Evolutionary conservation across 306 rosid genomes (phyloP), one percentile per base, ranked within the genome.

Genomic region (Gleditsia sinensis): DNA sequence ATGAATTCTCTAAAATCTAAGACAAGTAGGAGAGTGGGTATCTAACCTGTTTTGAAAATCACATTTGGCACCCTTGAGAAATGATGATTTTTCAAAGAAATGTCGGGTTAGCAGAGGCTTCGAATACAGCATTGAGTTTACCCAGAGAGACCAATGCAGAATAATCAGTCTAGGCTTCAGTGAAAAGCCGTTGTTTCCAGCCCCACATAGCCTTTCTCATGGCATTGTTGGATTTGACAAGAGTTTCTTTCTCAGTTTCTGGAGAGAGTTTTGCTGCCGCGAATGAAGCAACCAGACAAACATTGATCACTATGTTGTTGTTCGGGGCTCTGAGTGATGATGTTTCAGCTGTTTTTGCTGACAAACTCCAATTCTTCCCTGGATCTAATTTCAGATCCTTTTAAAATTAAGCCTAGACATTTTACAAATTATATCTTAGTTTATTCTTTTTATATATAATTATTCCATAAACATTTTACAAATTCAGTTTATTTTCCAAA

Each of bases 161-260:
- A 21, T n/a, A n/a, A n/a, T 85, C 92, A 9, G 78, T 28, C 0
- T 82, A 67, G 16, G 97, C 91, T 63, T 89, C 96, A 7, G 92
- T 79, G 62, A 48, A 88, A 25, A 94, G 92, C 83, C 85, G 89
- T 43, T 94, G 92, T 78, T 91, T 94, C 97, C 96, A 88, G 63
- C 84, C 83, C 97, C 96, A 94, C 64, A 91, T 63, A 39, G 94
- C 39, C 66, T 80, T 88, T 78, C 81, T 89, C 76, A 87, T 43
- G 53, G 87, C 80, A 82, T 89, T 94, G 79, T 89, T 94, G 53
- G 91, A 81, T 58, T 87, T 75, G 46, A 59, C 10, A 45, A 94
- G 91, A 32, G 89, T 79, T 25, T 77, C 92, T 63, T 88, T 91
- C 89, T 94, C 91, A 17, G 85, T 84, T 78, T 89, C 94, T 2